Base-by-base conservation (phyloP, 768 basidiomycete genomes). In the Tricholoma terreum region DNA sequence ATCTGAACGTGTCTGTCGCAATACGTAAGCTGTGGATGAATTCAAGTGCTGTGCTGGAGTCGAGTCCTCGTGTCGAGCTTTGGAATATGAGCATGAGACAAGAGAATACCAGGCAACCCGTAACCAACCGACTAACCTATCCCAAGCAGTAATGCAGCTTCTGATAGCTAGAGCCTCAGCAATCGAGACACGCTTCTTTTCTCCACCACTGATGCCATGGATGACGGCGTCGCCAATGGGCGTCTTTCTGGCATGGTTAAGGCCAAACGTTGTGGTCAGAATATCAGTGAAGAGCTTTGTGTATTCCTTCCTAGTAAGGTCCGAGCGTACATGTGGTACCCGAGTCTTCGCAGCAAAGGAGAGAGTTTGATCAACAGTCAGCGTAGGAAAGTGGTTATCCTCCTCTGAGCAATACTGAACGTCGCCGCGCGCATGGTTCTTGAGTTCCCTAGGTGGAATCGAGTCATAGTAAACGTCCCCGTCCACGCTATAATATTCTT, bases 401-500 rank as follows among this genome's bases (percentile, higher is more conserved):
- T 92, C 92, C 72, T 91, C 92, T 0, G 90, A 88, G 58, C 82
- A 87, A 67, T 91, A 93, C 55, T 83, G 81, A 2, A 90, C 86
- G 63, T 92, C 92, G 15, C 92, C 94, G 4, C 87, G 84, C 66
- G 83, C 88, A 50, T 80, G 80, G 52, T 83, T 80, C 53, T 69
- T 64, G 58, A 95, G 77, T 56, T 92, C 79, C 0, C 80, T 69
- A 2, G 89, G 81, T 0, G 84, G 72, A 54, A 95, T 77, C 1
- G 89, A 85, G 64, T 90, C 90, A 65, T 95, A 97, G 40, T 77
- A 75, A 4, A 94, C 80, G 0, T 86, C 77, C 14, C 93, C 93
- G n/a, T 84, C 71, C 24, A 94, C 80, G 2, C 73, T 66, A 54
- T 90, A 78, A 63, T 80, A 94, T 58, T 87, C 87, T 4, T 77